These are phyloP conservation scores for Graphilbum fragrans DNA, from an alignment of 2,329 filamentous ascomycete genomes.

Conservation along the genomic window DNA sequence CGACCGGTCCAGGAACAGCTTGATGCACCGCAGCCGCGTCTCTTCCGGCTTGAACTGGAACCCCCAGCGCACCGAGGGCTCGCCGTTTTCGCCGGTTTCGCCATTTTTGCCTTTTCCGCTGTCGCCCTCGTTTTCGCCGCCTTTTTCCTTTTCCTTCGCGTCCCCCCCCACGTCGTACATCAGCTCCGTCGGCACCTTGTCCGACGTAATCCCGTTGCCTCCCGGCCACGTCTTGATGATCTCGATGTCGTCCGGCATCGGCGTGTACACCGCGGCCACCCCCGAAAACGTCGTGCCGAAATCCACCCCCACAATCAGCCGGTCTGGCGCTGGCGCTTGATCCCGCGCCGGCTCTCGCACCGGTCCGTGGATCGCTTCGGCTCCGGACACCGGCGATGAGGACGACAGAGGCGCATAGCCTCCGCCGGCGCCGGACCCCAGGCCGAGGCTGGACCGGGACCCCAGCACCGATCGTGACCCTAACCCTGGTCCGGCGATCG, in stretches of 20 bases:
- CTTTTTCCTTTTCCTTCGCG: too few relatives aligned
- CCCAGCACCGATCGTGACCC: neutral
- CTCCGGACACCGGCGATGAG: conserved; percentile 29
- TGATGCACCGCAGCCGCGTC: conserved; percentile 66
- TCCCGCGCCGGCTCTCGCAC: conserved; percentile 43
- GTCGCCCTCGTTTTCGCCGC: too few relatives aligned
- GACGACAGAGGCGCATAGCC: neutral
- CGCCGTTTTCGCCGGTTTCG: conserved; percentile 21
- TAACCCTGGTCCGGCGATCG: neutral
- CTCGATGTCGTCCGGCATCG: conserved; percentile 66
- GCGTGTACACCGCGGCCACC: conserved; percentile 62
- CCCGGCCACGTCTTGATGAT: conserved; percentile 81
- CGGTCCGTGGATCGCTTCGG: conserved; percentile 51
- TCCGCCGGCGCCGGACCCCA: neutral
- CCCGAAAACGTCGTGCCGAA: conserved; percentile 79
- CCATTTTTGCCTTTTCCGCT: too few relatives aligned
- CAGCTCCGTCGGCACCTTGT: conserved; percentile 76
- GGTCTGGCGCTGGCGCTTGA: conserved; percentile 40
- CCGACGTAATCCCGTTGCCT: conserved; percentile 74
- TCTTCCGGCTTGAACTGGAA: conserved; percentile 75
- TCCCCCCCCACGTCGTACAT: conserved; percentile 39
- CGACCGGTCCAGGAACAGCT: conserved; percentile 69
- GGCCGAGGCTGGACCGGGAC: neutral
- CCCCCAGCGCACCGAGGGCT: conserved; percentile 57
- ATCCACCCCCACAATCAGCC: conserved; percentile 66